Percentiles rank a stretch among this genome's conserved stretches.
Conservation (phyloP, 495 filamentous ascomycete species). For the Lasiosphaeria ovina region DNA sequence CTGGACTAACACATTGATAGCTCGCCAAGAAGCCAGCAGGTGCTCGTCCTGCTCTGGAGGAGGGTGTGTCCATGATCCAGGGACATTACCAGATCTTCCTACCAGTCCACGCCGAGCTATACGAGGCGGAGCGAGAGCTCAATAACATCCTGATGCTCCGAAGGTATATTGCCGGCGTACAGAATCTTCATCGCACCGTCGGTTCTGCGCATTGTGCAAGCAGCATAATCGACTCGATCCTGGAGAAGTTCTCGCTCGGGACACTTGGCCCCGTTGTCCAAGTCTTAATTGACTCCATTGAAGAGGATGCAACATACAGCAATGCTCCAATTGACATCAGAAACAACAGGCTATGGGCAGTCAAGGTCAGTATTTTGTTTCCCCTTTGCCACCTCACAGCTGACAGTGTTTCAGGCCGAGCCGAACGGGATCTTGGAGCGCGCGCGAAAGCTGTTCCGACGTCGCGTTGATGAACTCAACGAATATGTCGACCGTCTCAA, state of each 20-base stretch:
- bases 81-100: background rate
- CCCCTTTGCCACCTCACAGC: background rate
- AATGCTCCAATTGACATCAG: constrained; percentile 79
- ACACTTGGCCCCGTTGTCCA: constrained; percentile 57
- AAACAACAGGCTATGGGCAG: constrained; percentile 89
- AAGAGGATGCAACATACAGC: constrained; percentile 76
- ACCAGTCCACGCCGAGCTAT: background rate
- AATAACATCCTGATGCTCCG: constrained; percentile 37
- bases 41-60: background rate
- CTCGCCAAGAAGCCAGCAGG: background rate
- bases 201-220: constrained; percentile 57
- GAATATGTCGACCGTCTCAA: constrained; percentile 43
- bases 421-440: constrained; percentile 86
- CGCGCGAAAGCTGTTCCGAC: constrained; percentile 81
- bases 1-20: background rate
- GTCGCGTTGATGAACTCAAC: constrained; percentile 67
- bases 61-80: background rate
- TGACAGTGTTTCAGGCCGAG: constrained; percentile 55
- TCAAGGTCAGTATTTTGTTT: constrained; percentile 59
- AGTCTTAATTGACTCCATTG: constrained; percentile 67
- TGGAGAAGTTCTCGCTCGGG: constrained; percentile 63
- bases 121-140: constrained; percentile 23
- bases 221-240: constrained; percentile 59
- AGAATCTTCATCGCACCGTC: constrained; percentile 66
- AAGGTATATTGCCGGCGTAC: constrained; percentile 67